Percentiles rank a stretch among this genome's conserved stretches.
These are phyloP conservation scores for Mycena vulgaris DNA, from an alignment of 768 basidiomycete species.

Conservation along the genomic window DNA sequence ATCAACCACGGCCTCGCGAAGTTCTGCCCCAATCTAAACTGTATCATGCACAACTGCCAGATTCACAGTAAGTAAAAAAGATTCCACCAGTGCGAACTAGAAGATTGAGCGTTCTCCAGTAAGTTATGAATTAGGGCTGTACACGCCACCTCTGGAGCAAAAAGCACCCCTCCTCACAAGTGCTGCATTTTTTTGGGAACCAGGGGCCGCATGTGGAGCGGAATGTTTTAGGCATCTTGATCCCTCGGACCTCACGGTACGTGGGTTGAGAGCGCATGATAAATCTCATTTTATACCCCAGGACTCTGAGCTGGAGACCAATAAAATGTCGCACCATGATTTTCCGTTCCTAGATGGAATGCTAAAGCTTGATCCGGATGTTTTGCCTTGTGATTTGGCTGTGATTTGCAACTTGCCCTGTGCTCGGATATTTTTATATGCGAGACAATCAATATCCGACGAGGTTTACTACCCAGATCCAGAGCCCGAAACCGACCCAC, in stretches of 20 bases:
- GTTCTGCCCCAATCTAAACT: constrained; percentile 28
- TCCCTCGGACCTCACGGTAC: constrained; percentile 17
- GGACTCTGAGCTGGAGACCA: background rate
- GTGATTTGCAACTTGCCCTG: constrained; percentile 64
- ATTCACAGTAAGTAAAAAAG: constrained; percentile 1
- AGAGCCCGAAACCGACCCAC: background rate
- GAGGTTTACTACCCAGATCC: background rate
- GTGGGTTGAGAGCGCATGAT: background rate
- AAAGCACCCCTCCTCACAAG: constrained; percentile 38
- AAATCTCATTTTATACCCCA: background rate
- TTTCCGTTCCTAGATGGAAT: constrained; percentile 50
- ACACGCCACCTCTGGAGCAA: constrained; percentile 10
- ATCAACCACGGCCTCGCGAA: background rate
- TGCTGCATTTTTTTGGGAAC: background rate
- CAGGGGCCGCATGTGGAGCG: constrained; percentile 33
- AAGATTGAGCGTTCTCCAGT: background rate
- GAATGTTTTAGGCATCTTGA: constrained; percentile 36
- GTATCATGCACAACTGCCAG: background rate
- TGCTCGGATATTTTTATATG: constrained; percentile 6
- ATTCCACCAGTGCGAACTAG: background rate
- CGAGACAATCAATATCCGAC: background rate
- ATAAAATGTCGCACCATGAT: constrained; percentile 30
- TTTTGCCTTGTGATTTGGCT: constrained; percentile 67
- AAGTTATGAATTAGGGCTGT: background rate
- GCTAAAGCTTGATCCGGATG: constrained; percentile 61